These are phyloP conservation scores for Leccinum fallax DNA, from an alignment of 1,284 basidiomycete species.

Conservation along the genomic window DNA sequence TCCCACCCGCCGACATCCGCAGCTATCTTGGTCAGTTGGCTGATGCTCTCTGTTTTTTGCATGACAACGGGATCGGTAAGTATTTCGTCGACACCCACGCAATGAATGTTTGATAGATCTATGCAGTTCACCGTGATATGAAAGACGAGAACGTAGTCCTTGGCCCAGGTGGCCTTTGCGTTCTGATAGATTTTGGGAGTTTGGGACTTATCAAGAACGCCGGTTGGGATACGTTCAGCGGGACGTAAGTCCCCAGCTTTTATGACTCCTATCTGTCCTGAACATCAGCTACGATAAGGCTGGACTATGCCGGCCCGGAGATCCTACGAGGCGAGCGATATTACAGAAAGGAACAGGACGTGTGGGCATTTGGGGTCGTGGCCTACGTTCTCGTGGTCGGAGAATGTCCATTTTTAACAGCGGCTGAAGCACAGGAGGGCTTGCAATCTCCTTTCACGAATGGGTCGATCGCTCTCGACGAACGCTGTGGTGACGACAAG, in stretches of 20 bases:
- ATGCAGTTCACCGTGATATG: constrained; percentile 93
- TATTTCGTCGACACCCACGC: constrained; percentile 11
- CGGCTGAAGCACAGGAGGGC: constrained; percentile 81
- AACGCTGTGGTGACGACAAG: constrained; percentile 71
- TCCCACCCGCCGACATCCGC: constrained; percentile 76
- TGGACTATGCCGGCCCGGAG: constrained; percentile 97
- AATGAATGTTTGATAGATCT: constrained; percentile 13
- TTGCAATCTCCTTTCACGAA: constrained; percentile 72
- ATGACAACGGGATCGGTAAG: constrained; percentile 85
- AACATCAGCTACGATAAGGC: constrained; percentile 44
- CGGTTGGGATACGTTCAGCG: constrained; percentile 95
- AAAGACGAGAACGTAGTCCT: constrained; percentile 98
- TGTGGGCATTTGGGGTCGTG: constrained; percentile 99
- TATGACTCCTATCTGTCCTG: constrained; percentile 17
- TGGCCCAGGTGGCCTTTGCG: constrained; percentile 73
- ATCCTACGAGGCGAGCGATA: constrained; percentile 95
- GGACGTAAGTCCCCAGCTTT: constrained; percentile 66
- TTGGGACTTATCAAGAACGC: constrained; percentile 83
- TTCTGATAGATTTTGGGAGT: constrained; percentile 96
- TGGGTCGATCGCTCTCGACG: constrained; percentile 73
- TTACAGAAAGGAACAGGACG: constrained; percentile 94
- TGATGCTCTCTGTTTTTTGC: constrained; percentile 90
- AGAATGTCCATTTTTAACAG: constrained; percentile 91
- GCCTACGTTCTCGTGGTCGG: constrained; percentile 95
- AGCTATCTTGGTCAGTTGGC: constrained; percentile 93